phyloP scores from a whole-genome alignment of 1,139 yeast species.

The Candida freyschussii region DNA sequence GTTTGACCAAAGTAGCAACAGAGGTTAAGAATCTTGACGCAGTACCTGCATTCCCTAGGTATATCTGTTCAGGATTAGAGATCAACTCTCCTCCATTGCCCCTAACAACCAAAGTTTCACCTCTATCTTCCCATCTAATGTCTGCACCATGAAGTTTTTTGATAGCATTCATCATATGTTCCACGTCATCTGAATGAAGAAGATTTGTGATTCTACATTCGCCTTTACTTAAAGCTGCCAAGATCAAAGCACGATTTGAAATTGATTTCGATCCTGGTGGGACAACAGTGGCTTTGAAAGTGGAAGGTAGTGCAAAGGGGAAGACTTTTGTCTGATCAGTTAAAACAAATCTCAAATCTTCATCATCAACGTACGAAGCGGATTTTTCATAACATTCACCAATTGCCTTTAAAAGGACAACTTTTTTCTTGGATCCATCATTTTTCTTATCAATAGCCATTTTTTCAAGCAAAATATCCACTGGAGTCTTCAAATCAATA shows the following conservation, averaged over 20 bases:
- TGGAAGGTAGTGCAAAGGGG: slow-evolving; percentile 43
- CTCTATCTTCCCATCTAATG: slow-evolving; percentile 76
- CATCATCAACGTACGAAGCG: slow-evolving; percentile 81
- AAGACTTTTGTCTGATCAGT: slow-evolving; percentile 77
- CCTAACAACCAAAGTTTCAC: slow-evolving; percentile 76
- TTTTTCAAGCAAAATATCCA: slow-evolving; percentile 66
- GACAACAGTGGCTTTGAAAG: slow-evolving; percentile 35
- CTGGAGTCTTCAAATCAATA: slow-evolving; percentile 64
- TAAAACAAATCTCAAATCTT: slow-evolving; percentile 72
- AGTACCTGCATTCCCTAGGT: slow-evolving; percentile 97
- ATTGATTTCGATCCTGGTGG: slow-evolving; percentile 99
- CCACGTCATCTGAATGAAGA: slow-evolving; percentile 93
- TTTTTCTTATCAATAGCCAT: slow-evolving; percentile 97
- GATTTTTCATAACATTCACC: slow-evolving; percentile 86
- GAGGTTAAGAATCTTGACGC: slow-evolving; percentile 93
- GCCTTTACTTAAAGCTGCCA: slow-evolving; percentile 90
- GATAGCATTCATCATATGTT: slow-evolving; percentile 90
- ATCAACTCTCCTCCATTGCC: slow-evolving; percentile 82
- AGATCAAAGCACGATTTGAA: slow-evolving; percentile 86
- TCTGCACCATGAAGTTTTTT: slow-evolving; percentile 74
- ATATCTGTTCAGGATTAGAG: slow-evolving; percentile 56
- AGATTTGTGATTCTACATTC: slow-evolving; percentile 77
- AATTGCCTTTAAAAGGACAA: slow-evolving; percentile 75
- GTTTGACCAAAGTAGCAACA: slow-evolving; percentile 74
- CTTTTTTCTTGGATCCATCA: slow-evolving; percentile 85